Conservation (phyloP, 2,329 filamentous ascomycete genomes). For the Nothophoma quercina region DNA sequence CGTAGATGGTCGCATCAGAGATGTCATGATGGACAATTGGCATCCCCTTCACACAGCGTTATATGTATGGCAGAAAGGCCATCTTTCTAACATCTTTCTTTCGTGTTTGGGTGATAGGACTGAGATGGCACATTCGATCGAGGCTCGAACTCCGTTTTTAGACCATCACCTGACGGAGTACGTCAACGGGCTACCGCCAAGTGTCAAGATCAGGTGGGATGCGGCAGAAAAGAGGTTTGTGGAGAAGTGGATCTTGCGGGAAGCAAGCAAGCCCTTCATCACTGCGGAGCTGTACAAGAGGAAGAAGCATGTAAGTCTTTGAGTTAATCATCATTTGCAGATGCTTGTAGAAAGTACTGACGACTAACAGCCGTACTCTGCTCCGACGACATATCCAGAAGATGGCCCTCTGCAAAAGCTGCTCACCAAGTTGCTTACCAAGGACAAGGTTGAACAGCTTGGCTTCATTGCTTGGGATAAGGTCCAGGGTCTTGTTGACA, state of each 20-base stretch:
- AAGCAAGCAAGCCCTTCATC: conserved; percentile 59
- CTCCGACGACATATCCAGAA: conserved; percentile 52
- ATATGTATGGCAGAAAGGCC: conserved; percentile 33
- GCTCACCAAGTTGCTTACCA: conserved; percentile 32
- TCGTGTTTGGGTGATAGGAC: conserved; percentile 55
- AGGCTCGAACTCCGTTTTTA: conserved; percentile 51
- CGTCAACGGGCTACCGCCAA: conserved; percentile 49
- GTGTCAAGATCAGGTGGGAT: conserved; percentile 46
- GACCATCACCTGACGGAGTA: conserved; percentile 51
- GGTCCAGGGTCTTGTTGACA: conserved; percentile 24
- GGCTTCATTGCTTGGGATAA: conserved; percentile 48
- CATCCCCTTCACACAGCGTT: conserved; percentile 32
- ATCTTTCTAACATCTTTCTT: conserved; percentile 46
- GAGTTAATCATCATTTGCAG: too few relatives aligned
- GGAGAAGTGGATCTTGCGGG: conserved; percentile 62
- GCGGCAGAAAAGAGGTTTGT: conserved; percentile 12
- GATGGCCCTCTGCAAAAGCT: conserved; percentile 55
- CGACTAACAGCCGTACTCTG: conserved; percentile 49
- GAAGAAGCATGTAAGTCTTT: conserved; percentile 47
- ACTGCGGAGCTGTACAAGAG: conserved; percentile 61
- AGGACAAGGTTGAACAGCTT: conserved; percentile 32
- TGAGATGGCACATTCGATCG: conserved; percentile 53
- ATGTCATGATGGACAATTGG: conserved; percentile 22
- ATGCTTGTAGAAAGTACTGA: not conserved
- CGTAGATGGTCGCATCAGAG: conserved; percentile 4